These are phyloP conservation scores for Colletotrichum australisinense DNA, from an alignment of 2,329 filamentous ascomycete genomes.

Conservation along the genomic window DNA sequence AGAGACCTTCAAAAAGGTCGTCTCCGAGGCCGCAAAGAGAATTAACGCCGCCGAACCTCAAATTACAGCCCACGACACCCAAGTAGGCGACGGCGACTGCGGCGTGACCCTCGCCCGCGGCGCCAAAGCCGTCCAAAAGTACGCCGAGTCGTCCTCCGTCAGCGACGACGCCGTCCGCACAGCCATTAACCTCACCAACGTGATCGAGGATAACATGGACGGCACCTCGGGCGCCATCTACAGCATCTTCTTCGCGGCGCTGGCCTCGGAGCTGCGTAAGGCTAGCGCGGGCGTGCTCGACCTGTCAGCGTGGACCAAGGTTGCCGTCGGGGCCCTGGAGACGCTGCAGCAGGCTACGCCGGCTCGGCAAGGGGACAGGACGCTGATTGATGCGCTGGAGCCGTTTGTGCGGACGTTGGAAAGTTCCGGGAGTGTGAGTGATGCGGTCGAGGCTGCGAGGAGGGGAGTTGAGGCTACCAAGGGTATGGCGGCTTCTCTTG, in stretches of 20 bases:
- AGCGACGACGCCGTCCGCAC: slow-evolving; percentile 50
- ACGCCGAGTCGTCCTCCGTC: slow-evolving; percentile 63
- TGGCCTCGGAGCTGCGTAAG: slow-evolving; percentile 52
- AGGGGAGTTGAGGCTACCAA: slow-evolving; percentile 76
- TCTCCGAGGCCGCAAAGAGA: slow-evolving; percentile 13
- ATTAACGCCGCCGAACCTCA: slow-evolving; percentile 54
- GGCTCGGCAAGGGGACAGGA: slow-evolving; percentile 77
- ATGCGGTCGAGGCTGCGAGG: slow-evolving; percentile 66
- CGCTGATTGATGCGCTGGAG: slow-evolving; percentile 77
- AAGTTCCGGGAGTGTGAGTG: slow-evolving; percentile 60
- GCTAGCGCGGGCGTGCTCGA: background rate
- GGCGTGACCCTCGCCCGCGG: slow-evolving; percentile 53
- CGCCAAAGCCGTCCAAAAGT: slow-evolving; percentile 68
- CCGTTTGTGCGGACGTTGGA: slow-evolving; percentile 74
- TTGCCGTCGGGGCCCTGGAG: slow-evolving; percentile 5
- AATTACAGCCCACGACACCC: slow-evolving; percentile 44
- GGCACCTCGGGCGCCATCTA: slow-evolving; percentile 82
- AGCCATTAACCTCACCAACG: slow-evolving; percentile 39
- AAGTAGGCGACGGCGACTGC: slow-evolving; percentile 49
- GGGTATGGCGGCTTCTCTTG: slow-evolving; percentile 79
- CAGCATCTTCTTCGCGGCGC: slow-evolving; percentile 79
- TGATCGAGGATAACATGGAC: slow-evolving; percentile 78
- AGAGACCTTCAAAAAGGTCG: slow-evolving; percentile 13
- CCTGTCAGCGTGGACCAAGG: slow-evolving; percentile 9
- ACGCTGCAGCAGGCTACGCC: slow-evolving; percentile 68